Base-by-base conservation (phyloP, 306 rosid species). In the Astragalus glycyphyllos region DNA sequence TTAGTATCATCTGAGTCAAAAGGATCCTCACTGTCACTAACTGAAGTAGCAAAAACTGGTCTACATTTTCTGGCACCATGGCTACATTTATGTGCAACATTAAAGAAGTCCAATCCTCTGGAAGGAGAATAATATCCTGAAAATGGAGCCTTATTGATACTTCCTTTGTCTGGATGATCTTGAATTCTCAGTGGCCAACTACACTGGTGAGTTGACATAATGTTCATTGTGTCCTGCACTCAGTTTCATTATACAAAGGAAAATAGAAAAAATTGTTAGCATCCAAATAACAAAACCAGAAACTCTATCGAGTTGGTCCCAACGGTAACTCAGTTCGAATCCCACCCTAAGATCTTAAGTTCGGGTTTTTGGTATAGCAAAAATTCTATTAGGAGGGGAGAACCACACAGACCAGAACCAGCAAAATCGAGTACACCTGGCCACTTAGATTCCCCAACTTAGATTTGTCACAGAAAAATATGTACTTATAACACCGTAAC, bases 161-260 rank as follows among this genome's bases (percentile, higher is more conserved):
- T 81, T 73, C 80, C 86, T 74, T 80, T 81, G 51, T 64, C 79
- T 9, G 69, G 50, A 51, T 83, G 82, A 69, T 82, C 88, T 55
- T 81, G 96, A 82, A 93, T 72, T 80, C 86, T 84, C 55, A 84
- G 60, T 7, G 89, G 79, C 88, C 90, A 86, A 75, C 76, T 77
- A 71, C 89, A 86, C 70, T 71, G 96, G 77, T 87, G 83, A 81
- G 90, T 82, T 7, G 96, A 89, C 75, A 86, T 75, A 62, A 87
- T 71, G 79, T 81, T 89, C 89, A 87, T 92, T 79, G 84, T 88
- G 51, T 58, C 85, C 88, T 80, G 86, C 81, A 60, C 16, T 50
- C 26, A 38, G 34, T 64, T 62, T 65, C 64, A 70, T 26, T 26
- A 29, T 49, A 32, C 66, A 68, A 58, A 42, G 8, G 53, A 60